Evolutionary conservation across 352 stramenopile species (phyloP).

Genomic region (Thraustochytrium sp.): DNA sequence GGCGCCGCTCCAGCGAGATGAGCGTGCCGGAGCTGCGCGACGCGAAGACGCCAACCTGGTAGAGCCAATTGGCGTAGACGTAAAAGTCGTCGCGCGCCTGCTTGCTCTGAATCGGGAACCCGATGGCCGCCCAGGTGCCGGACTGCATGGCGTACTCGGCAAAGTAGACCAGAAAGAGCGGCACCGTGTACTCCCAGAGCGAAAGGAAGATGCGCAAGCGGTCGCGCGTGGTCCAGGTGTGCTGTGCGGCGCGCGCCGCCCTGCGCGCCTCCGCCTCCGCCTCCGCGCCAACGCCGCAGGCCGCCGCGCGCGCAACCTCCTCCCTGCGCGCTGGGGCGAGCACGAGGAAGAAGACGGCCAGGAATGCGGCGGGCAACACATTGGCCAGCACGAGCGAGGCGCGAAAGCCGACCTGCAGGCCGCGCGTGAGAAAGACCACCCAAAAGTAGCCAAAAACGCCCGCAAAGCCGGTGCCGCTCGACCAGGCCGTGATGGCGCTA

Average conservation of each 20-base stretch:
- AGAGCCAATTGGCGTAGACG: conserved; percentile 74
- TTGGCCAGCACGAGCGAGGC: conserved; percentile 51
- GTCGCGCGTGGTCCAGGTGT: conserved; percentile 58
- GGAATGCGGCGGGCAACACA: conserved; percentile 28
- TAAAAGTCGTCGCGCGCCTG: conserved; percentile 75
- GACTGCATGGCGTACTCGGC: conserved; percentile 87
- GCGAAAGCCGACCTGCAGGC: conserved; percentile 57
- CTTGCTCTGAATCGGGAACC: conserved; percentile 73
- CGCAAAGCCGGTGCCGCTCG: conserved; percentile 81
- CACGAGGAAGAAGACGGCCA: conserved; percentile 27
- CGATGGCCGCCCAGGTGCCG: conserved; percentile 84
- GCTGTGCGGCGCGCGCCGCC: not conserved
- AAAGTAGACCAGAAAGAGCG: conserved; percentile 81
- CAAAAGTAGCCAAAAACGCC: conserved; percentile 81
- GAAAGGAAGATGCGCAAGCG: conserved; percentile 67
- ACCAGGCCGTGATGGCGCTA: conserved; percentile 77
- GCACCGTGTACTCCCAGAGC: conserved; percentile 80
- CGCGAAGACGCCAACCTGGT: conserved; percentile 85
- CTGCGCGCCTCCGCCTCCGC: not conserved
- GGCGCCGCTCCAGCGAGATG: conserved; percentile 61
- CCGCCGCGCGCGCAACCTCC: not conserved
- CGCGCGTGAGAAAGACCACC: conserved; percentile 67
- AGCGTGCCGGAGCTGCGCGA: conserved; percentile 74
- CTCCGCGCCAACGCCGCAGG: not conserved
- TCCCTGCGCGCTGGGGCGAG: not conserved